Evolutionary conservation across 192 early-diverging fungal genomes (phyloP).

Genomic region (Chytriomyces sp.): DNA sequence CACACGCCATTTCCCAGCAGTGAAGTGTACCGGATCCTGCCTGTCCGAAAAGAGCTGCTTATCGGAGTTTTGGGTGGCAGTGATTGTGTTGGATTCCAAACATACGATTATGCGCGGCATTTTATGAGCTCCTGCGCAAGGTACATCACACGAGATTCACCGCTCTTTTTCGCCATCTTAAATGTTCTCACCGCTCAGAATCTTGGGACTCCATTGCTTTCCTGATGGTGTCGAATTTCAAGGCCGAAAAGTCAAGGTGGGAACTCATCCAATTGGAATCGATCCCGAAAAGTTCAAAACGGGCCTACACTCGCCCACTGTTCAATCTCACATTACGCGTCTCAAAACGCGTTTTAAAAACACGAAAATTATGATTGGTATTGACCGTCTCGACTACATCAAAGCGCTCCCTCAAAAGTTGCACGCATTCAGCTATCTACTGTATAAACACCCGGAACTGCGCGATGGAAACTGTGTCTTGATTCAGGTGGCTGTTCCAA

Average conservation of each 20-base stretch:
- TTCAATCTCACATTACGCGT: conserved; percentile 60
- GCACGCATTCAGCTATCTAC: conserved; percentile 92
- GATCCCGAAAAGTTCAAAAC: conserved; percentile 87
- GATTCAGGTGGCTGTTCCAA: conserved; percentile 97
- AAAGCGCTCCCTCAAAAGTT: conserved; percentile 99
- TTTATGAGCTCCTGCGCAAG: conserved; percentile 96
- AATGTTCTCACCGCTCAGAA: conserved; percentile 43
- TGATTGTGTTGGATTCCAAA: conserved; percentile 97
- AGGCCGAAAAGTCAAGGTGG: conserved; percentile 91
- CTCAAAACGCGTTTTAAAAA: conserved; percentile 87
- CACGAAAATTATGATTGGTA: conserved; percentile 90
- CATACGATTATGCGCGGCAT: conserved; percentile 98
- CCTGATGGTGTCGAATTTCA: conserved; percentile 94
- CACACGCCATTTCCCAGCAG: conserved; percentile 97
- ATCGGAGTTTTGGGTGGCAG: conserved; percentile 81
- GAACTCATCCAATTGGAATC: conserved; percentile 99
- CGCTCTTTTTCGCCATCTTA: neutral
- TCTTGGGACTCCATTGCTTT: conserved; percentile 90
- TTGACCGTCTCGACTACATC: conserved; percentile 99
- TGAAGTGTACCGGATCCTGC: conserved; percentile 85
- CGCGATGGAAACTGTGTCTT: conserved; percentile 93
- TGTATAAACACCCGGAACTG: conserved; percentile 80
- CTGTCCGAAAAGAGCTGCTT: conserved; percentile 80
- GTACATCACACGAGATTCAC: neutral
- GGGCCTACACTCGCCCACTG: neutral